Conservation (phyloP, 1,284 basidiomycete genomes). For the Pseudozyma pruni region DNA sequence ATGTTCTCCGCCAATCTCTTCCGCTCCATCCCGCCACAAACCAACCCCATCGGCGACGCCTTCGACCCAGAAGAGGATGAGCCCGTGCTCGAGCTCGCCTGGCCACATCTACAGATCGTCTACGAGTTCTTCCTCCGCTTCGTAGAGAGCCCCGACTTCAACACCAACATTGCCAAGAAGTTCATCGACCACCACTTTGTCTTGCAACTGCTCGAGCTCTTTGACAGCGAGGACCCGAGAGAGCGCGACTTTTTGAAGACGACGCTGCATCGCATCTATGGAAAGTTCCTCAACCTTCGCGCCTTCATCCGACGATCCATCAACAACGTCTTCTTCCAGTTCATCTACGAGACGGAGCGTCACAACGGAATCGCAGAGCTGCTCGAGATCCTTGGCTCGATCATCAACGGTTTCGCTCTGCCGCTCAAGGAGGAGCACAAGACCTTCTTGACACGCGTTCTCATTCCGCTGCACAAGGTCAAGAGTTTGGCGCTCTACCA, state of each 20-base stretch:
- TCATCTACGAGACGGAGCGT: constrained; percentile 97
- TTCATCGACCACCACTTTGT: constrained; percentile 98
- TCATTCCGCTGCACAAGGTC: constrained; percentile 96
- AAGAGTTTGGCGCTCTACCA: constrained; percentile 97
- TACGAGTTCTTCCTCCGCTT: constrained; percentile 99
- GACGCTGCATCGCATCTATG: constrained; percentile 97
- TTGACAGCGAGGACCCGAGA: constrained; percentile 97
- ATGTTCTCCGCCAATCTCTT: constrained; percentile 94
- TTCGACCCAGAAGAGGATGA: constrained; percentile 99
- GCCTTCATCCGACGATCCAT: constrained; percentile 99
- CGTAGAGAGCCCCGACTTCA: constrained; percentile 97
- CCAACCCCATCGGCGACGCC: constrained; percentile 96
- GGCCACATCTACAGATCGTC: constrained; percentile 99
- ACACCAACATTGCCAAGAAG: constrained; percentile 95
- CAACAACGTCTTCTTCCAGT: constrained; percentile 99
- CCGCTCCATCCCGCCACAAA: constrained; percentile 98
- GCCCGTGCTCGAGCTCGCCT: constrained; percentile 96
- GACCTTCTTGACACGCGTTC: constrained; percentile 93
- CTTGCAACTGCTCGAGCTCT: constrained; percentile 91
- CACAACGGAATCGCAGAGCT: constrained; percentile 99
- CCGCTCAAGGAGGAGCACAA: constrained; percentile 99
- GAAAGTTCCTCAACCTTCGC: constrained; percentile 98
- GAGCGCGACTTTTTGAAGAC: constrained; percentile 99
- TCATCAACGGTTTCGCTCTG: constrained; percentile 99
- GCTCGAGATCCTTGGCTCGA: constrained; percentile 96